A percentile compares a stretch with the other conserved stretches of the same genome.
phyloP scores from a whole-genome alignment of 2,329 filamentous ascomycete species.

The Neopestalotiopsis rosae region DNA sequence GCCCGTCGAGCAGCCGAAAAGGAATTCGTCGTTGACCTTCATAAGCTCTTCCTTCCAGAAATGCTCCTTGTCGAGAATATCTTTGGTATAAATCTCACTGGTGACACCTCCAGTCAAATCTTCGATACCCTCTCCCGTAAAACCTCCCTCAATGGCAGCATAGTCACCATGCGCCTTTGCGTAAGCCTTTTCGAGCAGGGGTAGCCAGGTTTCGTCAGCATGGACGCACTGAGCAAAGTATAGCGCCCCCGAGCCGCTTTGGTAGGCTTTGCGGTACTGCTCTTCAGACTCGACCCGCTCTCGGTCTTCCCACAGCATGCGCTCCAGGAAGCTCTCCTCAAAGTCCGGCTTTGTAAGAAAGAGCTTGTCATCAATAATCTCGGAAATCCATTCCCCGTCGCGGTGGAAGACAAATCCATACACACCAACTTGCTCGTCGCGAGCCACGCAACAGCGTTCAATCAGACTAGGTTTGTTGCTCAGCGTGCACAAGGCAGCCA shows the following conservation, averaged over 20 bases:
- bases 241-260: conserved; percentile 70
- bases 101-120: conserved; percentile 59
- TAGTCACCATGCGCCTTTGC: conserved; percentile 81
- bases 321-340: conserved; percentile 60
- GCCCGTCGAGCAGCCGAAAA: conserved; percentile 66
- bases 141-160: conserved; percentile 69
- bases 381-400: conserved; percentile 74
- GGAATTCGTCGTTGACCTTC: conserved; percentile 78
- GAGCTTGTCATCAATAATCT: conserved; percentile 63
- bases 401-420: conserved; percentile 87
- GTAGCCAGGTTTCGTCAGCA: conserved; percentile 75
- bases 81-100: conserved; percentile 58
- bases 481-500: conserved; percentile 79
- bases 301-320: conserved; percentile 51
- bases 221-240: conserved; percentile 75
- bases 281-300: conserved; percentile 58
- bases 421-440: conserved; percentile 75
- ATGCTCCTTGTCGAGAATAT: conserved; percentile 68
- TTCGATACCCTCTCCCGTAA: conserved; percentile 58
- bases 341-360: conserved; percentile 65
- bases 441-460: conserved; percentile 74
- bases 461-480: conserved; percentile 76
- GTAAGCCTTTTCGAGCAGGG: conserved; percentile 75
- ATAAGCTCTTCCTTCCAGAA: conserved; percentile 79
- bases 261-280: conserved; percentile 67